phyloP scores from a whole-genome alignment of 2,329 filamentous ascomycete genomes.

The Calonectria fujianensis region DNA sequence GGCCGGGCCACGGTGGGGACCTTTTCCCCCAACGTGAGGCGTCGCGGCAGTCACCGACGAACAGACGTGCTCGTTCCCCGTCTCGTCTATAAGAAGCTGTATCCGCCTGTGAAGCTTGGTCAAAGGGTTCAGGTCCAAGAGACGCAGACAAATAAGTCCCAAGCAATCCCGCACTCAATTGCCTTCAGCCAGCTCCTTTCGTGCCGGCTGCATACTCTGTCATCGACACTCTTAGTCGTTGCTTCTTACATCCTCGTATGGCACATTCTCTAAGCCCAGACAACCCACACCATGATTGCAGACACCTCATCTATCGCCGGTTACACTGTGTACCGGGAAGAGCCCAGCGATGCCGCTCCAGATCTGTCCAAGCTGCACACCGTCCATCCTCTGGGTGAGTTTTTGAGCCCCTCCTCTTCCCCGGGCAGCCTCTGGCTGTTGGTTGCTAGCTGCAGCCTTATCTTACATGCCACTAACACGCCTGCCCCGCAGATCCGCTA shows the following conservation, averaged over 20 bases:
- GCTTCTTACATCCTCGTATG: conserved; percentile 48
- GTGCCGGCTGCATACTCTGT: background rate
- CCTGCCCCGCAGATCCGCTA: conserved; percentile 66
- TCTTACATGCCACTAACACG: conserved; percentile 31
- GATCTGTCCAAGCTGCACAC: conserved; percentile 57
- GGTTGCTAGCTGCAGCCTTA: background rate
- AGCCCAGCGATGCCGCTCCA: conserved; percentile 61
- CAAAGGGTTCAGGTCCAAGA: background rate
- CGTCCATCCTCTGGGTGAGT: conserved; percentile 63
- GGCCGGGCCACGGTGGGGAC: conserved; percentile 20
- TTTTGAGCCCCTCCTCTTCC: background rate
- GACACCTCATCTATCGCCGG: conserved; percentile 67
- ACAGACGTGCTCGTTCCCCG: conserved; percentile 6
- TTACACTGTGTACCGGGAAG: conserved; percentile 67
- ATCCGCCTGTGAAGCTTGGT: conserved; percentile 33
- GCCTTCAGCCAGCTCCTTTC: background rate
- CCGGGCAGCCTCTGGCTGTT: no score
- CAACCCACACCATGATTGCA: conserved; percentile 64
- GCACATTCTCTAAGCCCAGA: conserved; percentile 53
- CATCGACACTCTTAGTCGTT: conserved; percentile 34
- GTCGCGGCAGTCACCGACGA: conserved; percentile 43
- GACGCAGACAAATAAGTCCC: conserved; percentile 23
- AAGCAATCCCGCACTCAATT: background rate
- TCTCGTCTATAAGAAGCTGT: conserved; percentile 53
- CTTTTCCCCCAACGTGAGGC: conserved; percentile 17